Percentiles rank a stretch among this genome's conserved stretches.
Conservation (phyloP, 169 alveolate species). For the Cyclospora cayetanensis region DNA sequence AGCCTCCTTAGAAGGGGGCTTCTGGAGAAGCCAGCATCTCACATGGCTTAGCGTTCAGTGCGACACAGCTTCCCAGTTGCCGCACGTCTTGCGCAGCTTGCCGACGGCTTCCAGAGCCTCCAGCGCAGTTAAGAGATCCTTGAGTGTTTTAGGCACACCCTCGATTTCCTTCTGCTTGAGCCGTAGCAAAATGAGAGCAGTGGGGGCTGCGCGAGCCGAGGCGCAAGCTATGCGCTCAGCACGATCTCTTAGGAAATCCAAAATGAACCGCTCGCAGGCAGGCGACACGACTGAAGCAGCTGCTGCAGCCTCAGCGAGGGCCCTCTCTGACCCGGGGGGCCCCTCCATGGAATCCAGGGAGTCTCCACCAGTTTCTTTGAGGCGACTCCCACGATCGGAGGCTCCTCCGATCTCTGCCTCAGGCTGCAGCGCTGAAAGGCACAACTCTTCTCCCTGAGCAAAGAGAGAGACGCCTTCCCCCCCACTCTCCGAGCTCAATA, state of each 20-base stretch:
- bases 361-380: not conserved
- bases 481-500: not conserved
- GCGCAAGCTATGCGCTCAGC: not conserved
- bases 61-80: not conserved
- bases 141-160: not conserved
- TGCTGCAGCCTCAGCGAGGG: not conserved
- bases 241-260: not conserved
- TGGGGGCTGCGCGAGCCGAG: not conserved
- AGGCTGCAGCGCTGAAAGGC: not conserved
- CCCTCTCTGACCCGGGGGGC: not conserved
- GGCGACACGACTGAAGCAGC: not conserved
- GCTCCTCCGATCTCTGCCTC: not conserved
- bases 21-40: too few relatives aligned
- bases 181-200: not conserved
- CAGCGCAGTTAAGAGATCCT: not conserved
- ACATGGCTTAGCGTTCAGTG: too few relatives aligned
- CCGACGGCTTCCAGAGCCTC: not conserved
- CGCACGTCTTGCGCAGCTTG: not conserved
- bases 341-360: not conserved
- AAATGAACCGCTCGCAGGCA: not conserved
- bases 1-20: too few relatives aligned
- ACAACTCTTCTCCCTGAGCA: not conserved
- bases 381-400: not conserved
- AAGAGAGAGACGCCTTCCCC: not conserved
- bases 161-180: not conserved